A percentile compares a stretch with the other conserved stretches of the same genome.
These are phyloP conservation scores for Clarireedia hainanense DNA, from an alignment of 2,329 filamentous ascomycete genomes.

Conservation along the genomic window DNA sequence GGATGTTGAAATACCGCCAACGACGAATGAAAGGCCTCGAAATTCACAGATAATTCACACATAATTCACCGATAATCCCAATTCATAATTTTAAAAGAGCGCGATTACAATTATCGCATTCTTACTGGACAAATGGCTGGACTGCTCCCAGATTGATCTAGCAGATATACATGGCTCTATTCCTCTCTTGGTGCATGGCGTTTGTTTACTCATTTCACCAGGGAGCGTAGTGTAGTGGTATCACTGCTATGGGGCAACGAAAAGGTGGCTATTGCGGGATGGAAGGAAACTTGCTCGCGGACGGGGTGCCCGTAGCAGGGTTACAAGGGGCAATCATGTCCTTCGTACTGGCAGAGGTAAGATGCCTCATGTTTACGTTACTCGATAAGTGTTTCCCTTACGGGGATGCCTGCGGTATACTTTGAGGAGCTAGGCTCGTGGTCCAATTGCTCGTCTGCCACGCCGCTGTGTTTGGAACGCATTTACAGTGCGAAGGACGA, in stretches of 20 bases:
- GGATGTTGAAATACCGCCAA: no score
- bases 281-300: background rate
- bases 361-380: background rate
- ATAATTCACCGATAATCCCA: no score
- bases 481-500: no score
- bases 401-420: background rate
- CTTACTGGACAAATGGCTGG: no score
- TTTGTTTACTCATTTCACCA: constrained; percentile 7
- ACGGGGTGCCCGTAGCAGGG: constrained; percentile 6
- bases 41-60: no score
- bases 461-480: background rate
- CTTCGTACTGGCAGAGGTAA: background rate
- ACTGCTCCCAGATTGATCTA: background rate
- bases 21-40: no score
- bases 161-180: background rate
- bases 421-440: background rate
- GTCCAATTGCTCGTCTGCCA: background rate
- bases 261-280: constrained; percentile 5
- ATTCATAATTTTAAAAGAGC: no score
- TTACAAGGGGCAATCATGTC: background rate
- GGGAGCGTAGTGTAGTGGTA: background rate
- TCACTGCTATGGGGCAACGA: background rate
- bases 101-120: no score
- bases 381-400: background rate
- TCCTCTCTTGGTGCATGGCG: background rate